A percentile compares a stretch with the other conserved stretches of the same genome.
Conservation (phyloP, 176 grass and related monocot genomes). For the Phoenix dactylifera region DNA sequence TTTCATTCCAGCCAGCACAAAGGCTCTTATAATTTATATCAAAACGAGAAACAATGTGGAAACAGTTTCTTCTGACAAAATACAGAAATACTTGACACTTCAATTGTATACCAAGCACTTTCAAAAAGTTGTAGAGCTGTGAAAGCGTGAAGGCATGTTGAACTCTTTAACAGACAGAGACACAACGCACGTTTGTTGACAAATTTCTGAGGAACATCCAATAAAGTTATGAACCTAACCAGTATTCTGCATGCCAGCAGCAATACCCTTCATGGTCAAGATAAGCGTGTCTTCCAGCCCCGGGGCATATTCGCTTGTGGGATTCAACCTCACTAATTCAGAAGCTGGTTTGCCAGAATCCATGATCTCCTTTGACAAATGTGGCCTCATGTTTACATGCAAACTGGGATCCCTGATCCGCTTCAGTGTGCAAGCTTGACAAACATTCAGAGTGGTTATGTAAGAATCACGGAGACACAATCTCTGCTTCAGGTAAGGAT, state of each 20-base stretch:
- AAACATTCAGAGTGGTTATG: slow-evolving; percentile 57
- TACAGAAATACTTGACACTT: too few species aligned
- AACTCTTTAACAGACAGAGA: not conserved
- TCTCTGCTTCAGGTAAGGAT: slow-evolving; percentile 55
- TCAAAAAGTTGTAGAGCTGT: too few species aligned
- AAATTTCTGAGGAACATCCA: not conserved
- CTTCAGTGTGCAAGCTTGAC: slow-evolving; percentile 64
- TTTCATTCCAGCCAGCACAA: too few species aligned
- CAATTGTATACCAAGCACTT: too few species aligned
- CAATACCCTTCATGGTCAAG: slow-evolving; percentile 85
- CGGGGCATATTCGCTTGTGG: slow-evolving; percentile 45
- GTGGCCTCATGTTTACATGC: slow-evolving; percentile 7
- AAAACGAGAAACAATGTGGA: too few species aligned
- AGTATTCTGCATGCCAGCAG: slow-evolving; percentile 80
- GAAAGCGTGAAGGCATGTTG: not conserved
- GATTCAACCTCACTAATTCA: slow-evolving; percentile 47
- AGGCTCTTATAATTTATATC: too few species aligned
- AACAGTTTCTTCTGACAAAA: too few species aligned
- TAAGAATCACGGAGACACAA: slow-evolving; percentile 63
- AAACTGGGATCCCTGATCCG: slow-evolving; percentile 39
- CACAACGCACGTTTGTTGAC: not conserved
- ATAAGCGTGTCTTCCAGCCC: slow-evolving; percentile 70
- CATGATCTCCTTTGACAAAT: slow-evolving; percentile 36
- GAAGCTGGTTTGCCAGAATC: slow-evolving; percentile 20
- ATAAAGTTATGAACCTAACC: slow-evolving; percentile 19